phyloP scores from a whole-genome alignment of 2,329 filamentous ascomycete species.

The Pseudomassariella vexata region DNA sequence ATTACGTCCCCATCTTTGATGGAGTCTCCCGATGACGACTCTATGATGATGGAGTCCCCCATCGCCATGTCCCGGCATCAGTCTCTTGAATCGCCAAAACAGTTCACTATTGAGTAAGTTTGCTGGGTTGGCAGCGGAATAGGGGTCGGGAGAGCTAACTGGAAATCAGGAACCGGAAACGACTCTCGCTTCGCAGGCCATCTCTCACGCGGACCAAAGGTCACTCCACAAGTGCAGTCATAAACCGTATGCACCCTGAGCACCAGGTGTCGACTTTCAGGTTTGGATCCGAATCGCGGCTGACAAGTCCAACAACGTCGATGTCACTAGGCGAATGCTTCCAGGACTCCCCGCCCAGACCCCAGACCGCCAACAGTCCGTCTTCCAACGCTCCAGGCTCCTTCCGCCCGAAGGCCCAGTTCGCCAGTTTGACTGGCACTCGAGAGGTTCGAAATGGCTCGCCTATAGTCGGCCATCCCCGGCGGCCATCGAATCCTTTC shows the following conservation, averaged over 20 bases:
- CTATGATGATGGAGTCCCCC: conserved; percentile 53
- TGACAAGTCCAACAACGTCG: conserved; percentile 47
- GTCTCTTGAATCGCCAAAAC: conserved; percentile 43
- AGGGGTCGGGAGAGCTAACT: conserved; percentile 14
- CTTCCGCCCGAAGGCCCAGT: conserved; percentile 59
- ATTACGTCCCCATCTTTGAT: conserved; percentile 67
- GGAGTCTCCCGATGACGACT: conserved; percentile 35
- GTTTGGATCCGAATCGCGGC: conserved; percentile 51
- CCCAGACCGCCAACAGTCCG: conserved; percentile 55
- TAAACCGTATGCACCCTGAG: conserved; percentile 55
- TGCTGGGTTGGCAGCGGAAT: neutral
- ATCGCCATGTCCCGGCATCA: conserved; percentile 38
- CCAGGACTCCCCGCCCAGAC: conserved; percentile 66
- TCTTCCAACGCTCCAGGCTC: conserved; percentile 49
- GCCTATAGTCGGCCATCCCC: conserved; percentile 63
- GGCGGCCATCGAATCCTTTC: conserved; percentile 67
- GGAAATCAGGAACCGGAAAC: conserved; percentile 60
- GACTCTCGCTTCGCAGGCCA: conserved; percentile 61
- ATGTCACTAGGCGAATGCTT: conserved; percentile 78
- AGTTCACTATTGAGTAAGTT: conserved; percentile 48
- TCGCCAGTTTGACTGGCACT: conserved; percentile 49
- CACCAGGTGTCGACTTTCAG: conserved; percentile 67
- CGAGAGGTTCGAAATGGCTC: conserved; percentile 64
- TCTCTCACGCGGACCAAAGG: conserved; percentile 71
- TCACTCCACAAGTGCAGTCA: conserved; percentile 61